Percentiles rank a stretch among this genome's conserved stretches.
phyloP scores from a whole-genome alignment of 1,284 basidiomycete genomes.

The Malassezia arunalokei region DNA sequence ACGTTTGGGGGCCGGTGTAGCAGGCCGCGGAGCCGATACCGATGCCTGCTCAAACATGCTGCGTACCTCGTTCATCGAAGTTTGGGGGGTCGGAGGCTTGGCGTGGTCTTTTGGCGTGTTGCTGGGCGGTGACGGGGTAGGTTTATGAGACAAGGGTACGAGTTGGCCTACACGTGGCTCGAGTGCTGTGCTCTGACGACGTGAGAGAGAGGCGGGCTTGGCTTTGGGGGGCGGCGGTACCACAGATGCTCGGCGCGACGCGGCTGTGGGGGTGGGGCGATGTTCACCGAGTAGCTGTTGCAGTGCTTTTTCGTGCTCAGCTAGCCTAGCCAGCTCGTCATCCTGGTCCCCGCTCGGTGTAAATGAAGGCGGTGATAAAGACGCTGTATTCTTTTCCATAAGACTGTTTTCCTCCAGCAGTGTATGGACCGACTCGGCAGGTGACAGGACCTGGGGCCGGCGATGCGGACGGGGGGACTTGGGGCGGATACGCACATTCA shows the following conservation, averaged over 20 bases:
- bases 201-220: not conserved
- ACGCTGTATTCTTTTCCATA: too few relatives aligned
- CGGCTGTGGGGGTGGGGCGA: not conserved
- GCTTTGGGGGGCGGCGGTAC: not conserved
- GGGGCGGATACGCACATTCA: not conserved
- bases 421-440: not conserved
- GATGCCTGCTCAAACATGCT: too few relatives aligned
- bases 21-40: not conserved
- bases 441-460: not conserved
- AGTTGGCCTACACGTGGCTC: not conserved
- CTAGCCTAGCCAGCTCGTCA: conserved; percentile 2
- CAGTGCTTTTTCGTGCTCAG: conserved; percentile 11
- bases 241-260: not conserved
- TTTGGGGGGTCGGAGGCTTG: too few relatives aligned
- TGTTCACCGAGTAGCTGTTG: not conserved
- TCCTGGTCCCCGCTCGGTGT: not conserved
- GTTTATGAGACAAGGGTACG: too few relatives aligned
- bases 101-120: too few relatives aligned
- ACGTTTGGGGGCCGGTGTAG: not conserved
- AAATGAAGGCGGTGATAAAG: too few relatives aligned
- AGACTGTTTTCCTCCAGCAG: not conserved
- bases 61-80: too few relatives aligned
- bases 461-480: not conserved
- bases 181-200: not conserved
- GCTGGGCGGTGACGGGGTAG: too few relatives aligned